These are phyloP conservation scores for Graphium sp. DNA, from an alignment of 2,329 filamentous ascomycete genomes.

Conservation along the genomic window DNA sequence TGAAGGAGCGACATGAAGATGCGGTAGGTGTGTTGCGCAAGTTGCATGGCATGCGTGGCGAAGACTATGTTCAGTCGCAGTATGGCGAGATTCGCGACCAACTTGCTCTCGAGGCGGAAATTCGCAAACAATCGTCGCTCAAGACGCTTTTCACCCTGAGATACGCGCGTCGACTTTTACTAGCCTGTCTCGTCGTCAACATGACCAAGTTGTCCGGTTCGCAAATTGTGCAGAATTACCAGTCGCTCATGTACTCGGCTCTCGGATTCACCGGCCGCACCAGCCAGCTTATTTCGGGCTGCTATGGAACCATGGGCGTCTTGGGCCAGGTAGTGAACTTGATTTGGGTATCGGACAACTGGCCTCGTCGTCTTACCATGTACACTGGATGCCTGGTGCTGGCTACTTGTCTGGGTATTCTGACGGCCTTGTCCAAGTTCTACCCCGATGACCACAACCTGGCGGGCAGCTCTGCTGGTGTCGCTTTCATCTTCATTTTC, in stretches of 20 bases:
- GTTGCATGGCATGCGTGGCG: too few relatives aligned
- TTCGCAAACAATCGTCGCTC: too few relatives aligned
- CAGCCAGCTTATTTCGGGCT: slow-evolving; percentile 27
- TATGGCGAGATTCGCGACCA: too few relatives aligned
- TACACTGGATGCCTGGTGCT: slow-evolving; percentile 8
- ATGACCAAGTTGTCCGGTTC: slow-evolving; percentile 14
- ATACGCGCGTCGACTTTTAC: slow-evolving; percentile 11
- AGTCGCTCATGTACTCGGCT: slow-evolving; percentile 18
- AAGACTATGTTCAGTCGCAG: background rate
- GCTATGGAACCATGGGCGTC: slow-evolving; percentile 17
- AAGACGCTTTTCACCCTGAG: slow-evolving; percentile 11
- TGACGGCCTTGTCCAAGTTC: slow-evolving; percentile 9
- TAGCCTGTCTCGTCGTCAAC: slow-evolving; percentile 13
- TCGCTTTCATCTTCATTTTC: slow-evolving; percentile 16
- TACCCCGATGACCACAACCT: slow-evolving; percentile 8
- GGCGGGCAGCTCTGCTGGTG: slow-evolving; percentile 9
- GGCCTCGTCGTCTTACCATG: slow-evolving; percentile 9
- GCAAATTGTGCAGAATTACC: slow-evolving; percentile 15
- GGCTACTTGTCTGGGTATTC: slow-evolving; percentile 6
- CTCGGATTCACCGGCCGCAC: slow-evolving; percentile 28
- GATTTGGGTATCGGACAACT: slow-evolving; percentile 12
- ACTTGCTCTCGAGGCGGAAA: too few relatives aligned
- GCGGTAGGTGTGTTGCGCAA: slow-evolving; percentile 2
- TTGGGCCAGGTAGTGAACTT: slow-evolving; percentile 13
- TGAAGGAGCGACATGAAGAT: slow-evolving; percentile 5